Evolutionary conservation across 2,329 filamentous ascomycete genomes (phyloP).

Genomic region (Fonsecaea erecta): DNA sequence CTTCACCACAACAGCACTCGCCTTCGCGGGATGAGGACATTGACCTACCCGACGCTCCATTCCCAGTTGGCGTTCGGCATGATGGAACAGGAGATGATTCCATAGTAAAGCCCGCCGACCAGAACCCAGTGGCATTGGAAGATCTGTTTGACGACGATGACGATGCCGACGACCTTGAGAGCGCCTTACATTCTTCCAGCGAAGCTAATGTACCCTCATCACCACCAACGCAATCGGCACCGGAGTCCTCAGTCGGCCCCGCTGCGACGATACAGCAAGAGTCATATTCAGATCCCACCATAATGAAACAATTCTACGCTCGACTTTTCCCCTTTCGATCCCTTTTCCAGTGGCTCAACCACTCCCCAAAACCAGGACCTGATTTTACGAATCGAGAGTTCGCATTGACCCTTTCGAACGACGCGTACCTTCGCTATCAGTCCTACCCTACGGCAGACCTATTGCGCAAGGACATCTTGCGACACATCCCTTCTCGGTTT

Average conservation of each 20-base stretch:
- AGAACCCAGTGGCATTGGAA: slow-evolving; percentile 54
- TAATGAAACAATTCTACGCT: slow-evolving; percentile 93
- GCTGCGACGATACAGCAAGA: slow-evolving; percentile 42
- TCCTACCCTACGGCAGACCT: slow-evolving; percentile 71
- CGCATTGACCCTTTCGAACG: slow-evolving; percentile 90
- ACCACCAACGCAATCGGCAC: slow-evolving; percentile 39
- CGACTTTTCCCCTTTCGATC: slow-evolving; percentile 93
- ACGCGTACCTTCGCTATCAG: slow-evolving; percentile 91
- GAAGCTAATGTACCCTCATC: slow-evolving; percentile 44
- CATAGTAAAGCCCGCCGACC: slow-evolving; percentile 18
- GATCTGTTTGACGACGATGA: slow-evolving; percentile 56
- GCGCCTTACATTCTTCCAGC: slow-evolving; percentile 61
- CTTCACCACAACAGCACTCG: slow-evolving; percentile 24
- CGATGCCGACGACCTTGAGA: slow-evolving; percentile 58
- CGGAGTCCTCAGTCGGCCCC: slow-evolving; percentile 46
- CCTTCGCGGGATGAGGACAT: slow-evolving; percentile 29
- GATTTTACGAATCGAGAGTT: slow-evolving; percentile 96
- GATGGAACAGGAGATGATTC: slow-evolving; percentile 29
- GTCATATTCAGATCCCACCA: slow-evolving; percentile 59
- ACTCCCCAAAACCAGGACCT: slow-evolving; percentile 79
- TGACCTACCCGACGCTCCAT: slow-evolving; percentile 36
- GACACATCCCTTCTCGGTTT: slow-evolving; percentile 87
- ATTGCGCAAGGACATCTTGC: slow-evolving; percentile 88
- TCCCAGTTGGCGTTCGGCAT: not conserved
- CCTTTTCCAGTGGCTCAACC: slow-evolving; percentile 97